These are phyloP conservation scores for Talaromyces sp. DNA, from an alignment of 2,329 filamentous ascomycete species.

Conservation along the genomic window DNA sequence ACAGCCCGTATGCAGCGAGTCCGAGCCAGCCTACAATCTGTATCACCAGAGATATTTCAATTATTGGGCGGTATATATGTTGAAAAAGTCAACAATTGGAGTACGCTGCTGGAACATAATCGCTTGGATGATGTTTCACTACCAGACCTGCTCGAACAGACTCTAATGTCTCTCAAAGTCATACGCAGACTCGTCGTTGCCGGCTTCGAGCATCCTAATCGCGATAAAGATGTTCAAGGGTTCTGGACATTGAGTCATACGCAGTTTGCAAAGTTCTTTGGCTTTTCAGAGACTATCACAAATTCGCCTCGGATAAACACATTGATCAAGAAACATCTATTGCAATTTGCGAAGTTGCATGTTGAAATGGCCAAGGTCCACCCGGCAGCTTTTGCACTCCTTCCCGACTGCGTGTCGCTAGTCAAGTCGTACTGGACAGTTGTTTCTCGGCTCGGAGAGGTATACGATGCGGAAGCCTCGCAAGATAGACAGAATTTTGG, in stretches of 20 bases:
- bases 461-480: constrained; percentile 44
- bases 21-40: constrained; percentile 70
- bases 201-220: constrained; percentile 80
- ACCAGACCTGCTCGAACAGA: constrained; percentile 68
- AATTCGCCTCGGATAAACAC: constrained; percentile 55
- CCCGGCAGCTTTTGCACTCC: constrained; percentile 74
- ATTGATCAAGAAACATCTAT: constrained; percentile 75
- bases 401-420: constrained; percentile 75
- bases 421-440: constrained; percentile 83
- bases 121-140: constrained; percentile 58
- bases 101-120: constrained; percentile 56
- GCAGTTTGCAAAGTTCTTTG: constrained; percentile 74
- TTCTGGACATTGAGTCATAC: constrained; percentile 77
- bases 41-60: constrained; percentile 80
- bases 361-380: constrained; percentile 78
- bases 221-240: constrained; percentile 69
- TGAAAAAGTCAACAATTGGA: constrained; percentile 68
- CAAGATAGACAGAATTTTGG: constrained; percentile 39
- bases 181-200: constrained; percentile 73
- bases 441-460: constrained; percentile 70
- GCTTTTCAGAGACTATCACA: constrained; percentile 57
- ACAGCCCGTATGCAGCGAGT: constrained; percentile 73
- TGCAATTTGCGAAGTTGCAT: constrained; percentile 90
- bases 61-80: constrained; percentile 76
- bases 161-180: constrained; percentile 72